A percentile compares a stretch with the other conserved stretches of the same genome.
Evolutionary conservation across 2,329 filamentous ascomycete genomes (phyloP).

Genomic region (Graphium sp.): DNA sequence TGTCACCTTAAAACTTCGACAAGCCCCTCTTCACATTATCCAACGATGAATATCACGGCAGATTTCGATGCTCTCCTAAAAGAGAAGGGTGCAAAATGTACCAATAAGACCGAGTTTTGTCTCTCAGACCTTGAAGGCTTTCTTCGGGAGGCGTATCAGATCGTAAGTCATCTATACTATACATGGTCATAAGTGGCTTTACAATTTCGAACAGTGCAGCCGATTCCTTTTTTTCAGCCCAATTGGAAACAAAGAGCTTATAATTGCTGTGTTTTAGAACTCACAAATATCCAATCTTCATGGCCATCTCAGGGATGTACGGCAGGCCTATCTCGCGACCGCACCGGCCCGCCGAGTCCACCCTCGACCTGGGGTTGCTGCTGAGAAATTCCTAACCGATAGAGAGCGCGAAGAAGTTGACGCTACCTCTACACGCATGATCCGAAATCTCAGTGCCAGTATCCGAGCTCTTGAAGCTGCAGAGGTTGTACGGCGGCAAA

Average conservation of each 20-base stretch:
- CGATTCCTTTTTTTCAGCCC: no score
- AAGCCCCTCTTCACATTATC: neutral
- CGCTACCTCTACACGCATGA: slow-evolving; percentile 66
- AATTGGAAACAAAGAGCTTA: no score
- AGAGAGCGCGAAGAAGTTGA: slow-evolving; percentile 75
- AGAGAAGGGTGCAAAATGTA: slow-evolving; percentile 34
- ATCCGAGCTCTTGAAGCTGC: slow-evolving; percentile 69
- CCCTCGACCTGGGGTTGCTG: slow-evolving; percentile 23
- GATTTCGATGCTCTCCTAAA: slow-evolving; percentile 53
- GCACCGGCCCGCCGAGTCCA: slow-evolving; percentile 44
- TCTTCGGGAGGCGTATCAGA: slow-evolving; percentile 83
- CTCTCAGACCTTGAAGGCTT: slow-evolving; percentile 60
- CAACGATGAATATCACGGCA: slow-evolving; percentile 45
- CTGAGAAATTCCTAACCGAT: slow-evolving; percentile 28
- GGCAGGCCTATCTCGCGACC: slow-evolving; percentile 81
- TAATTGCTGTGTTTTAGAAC: slow-evolving; percentile 37
- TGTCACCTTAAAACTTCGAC: neutral
- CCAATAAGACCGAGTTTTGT: slow-evolving; percentile 23
- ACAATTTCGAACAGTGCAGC: no score
- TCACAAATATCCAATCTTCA: slow-evolving; percentile 69
- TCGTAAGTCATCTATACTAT: slow-evolving; percentile 37
- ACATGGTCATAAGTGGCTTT: neutral
- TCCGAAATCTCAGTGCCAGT: slow-evolving; percentile 69
- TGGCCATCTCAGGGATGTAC: slow-evolving; percentile 63
- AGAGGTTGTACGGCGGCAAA: slow-evolving; percentile 66